Conservation (phyloP, 148 eudicot genomes). For the Rhododendron molle region DNA sequence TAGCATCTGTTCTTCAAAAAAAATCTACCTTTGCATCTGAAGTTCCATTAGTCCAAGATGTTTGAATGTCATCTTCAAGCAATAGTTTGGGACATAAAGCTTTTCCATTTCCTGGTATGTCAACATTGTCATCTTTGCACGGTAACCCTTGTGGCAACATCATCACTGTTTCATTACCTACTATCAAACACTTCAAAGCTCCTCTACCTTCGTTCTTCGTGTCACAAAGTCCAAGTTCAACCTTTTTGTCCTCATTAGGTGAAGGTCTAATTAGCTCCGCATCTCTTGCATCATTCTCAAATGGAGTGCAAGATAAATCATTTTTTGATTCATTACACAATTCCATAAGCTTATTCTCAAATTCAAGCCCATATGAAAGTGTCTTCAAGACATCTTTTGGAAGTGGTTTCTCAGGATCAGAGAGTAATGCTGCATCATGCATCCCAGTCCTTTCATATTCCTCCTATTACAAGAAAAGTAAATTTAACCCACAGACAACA, state of each 20-base stretch:
- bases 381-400: conserved; percentile 62
- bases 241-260: conserved; percentile 25
- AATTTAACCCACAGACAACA: conserved; percentile 5
- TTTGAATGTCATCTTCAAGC: conserved; percentile 17
- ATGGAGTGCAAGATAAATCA: conserved; percentile 19
- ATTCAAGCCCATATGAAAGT: conserved; percentile 49
- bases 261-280: conserved; percentile 19
- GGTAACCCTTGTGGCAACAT: conserved; percentile 17
- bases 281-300: conserved; percentile 20
- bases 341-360: conserved; percentile 43
- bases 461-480: conserved; percentile 44
- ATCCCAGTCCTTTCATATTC: conserved; percentile 73
- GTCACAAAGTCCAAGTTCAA: conserved; percentile 19
- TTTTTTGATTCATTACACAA: conserved; percentile 31
- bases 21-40: conserved; percentile 42
- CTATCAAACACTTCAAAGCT: conserved; percentile 22
- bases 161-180: conserved; percentile 13
- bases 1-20: conserved; percentile 26
- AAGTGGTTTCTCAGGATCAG: conserved; percentile 60
- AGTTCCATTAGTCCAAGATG: conserved; percentile 18
- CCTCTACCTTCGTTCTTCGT: conserved; percentile 7
- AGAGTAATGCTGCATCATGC: conserved; percentile 37
- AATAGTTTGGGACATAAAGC: conserved; percentile 6
- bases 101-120: conserved; percentile 10
- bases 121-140: conserved; percentile 12